Base-by-base conservation (phyloP, 2,329 filamentous ascomycete species). In the Fusarium continuum region DNA sequence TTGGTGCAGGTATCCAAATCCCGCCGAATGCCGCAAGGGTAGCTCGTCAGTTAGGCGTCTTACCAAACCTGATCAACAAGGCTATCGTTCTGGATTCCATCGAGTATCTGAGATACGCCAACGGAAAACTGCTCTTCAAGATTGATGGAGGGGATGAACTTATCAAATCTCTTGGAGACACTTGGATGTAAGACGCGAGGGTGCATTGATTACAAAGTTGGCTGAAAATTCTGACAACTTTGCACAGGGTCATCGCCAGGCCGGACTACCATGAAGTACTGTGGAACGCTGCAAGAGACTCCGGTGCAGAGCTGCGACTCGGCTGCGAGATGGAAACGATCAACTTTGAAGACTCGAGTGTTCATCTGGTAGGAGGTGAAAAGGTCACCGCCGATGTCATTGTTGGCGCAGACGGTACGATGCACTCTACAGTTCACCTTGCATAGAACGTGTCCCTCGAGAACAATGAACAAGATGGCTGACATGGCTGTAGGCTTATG, bases 1-100 rank as follows among this genome's bases (percentile, higher is more conserved):
- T 72, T 9, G 69, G 70, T 6, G 69, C 69, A 5, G 69, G 70
- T 4, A 71, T 71, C 17, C 70, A 71, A 50, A 59, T 70, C 4
- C 63, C 69, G 6, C 69, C 69, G 14, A 72, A 72, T 16, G 64
- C 68, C 9, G 55, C 64, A 5, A 51, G 62, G 14, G 64, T 71
- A n/a, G 44, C 44, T 14, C 31, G 31, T n/a, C 44, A 28, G 20
- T 26, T 47, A 22, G 22, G 44, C 8, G 25, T 35, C 31, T 26
- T 47, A 16, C 9, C 14, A 9, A 10, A 38, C n/a, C 29, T 47
- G 5, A n/a, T 13, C 9, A n/a, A 10, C 6, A 47, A 47, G 20
- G 14, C 19, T 8, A 32, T 47, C 10, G 20, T 47, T 10, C 31
- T 36, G 19, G 20, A 47, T 14, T 35, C 29, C n/a, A 47, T 47